Base-by-base conservation (phyloP, 1,139 yeast genomes). In the Hansenula sp. region DNA sequence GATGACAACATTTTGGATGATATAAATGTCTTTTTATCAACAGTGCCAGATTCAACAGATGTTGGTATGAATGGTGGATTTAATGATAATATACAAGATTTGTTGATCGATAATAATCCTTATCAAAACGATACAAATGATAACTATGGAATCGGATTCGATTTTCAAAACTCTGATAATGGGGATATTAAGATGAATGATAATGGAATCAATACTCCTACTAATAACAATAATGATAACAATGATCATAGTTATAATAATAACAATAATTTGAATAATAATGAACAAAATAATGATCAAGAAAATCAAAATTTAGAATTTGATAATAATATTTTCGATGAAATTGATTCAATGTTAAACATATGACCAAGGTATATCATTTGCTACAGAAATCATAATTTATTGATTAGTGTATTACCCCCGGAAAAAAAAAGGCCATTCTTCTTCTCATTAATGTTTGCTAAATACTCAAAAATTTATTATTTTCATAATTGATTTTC, bases 301-400 rank as follows among this genome's bases (percentile, higher is more conserved):
- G 7, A 24, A 8, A n/a, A 37, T 8, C 33, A 41, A 44, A 62
- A 62, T 41, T 54, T 63, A 35, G 67, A 62, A 37, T 44, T 53
- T 34, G 53, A 54, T 33, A 45, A 43, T 16, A 51, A 52, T 36
- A 48, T 56, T 9, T 54, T 57, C 36, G 48, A 46, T 29, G 59
- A 57, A 36, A 54, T 57, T 30, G 60, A 57, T 58, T 69, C 71
- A 42, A 62, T 52, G 57, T 54, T 57, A 38, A 57, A 57, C 31
- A 42, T 56, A 18, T 53, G 33, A 31, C 17, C 24, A 41, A 30
- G 30, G 24, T 9, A 31, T n/a, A 21, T 34, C 19, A 19, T 21
- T 9, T 17, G 15, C 13, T 33, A 19, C 8, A 21, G 36, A 34
- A n/a, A 18, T 17, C 11, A 16, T 32, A 36, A 15, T 17, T 13